phyloP scores from a whole-genome alignment of 1,284 basidiomycete species.

The Leccinum angustisporum region DNA sequence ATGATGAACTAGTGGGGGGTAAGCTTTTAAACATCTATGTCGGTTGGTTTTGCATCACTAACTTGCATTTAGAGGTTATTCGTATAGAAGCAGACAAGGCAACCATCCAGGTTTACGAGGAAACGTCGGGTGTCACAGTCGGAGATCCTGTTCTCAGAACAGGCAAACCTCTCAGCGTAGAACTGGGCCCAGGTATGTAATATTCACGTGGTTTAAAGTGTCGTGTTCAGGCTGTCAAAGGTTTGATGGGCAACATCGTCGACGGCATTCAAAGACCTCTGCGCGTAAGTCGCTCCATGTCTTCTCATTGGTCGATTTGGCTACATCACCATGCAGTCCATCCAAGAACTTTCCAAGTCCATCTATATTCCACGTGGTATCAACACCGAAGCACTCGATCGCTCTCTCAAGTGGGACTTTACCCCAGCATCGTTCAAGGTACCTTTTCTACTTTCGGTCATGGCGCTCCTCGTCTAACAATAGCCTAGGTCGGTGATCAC shows the following conservation, averaged over 20 bases:
- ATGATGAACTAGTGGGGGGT: slow-evolving; percentile 97
- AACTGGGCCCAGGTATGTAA: slow-evolving; percentile 86
- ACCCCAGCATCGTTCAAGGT: slow-evolving; percentile 83
- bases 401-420: slow-evolving; percentile 93
- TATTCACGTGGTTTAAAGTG: not conserved
- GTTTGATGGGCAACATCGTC: slow-evolving; percentile 97
- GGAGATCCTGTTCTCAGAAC: slow-evolving; percentile 97
- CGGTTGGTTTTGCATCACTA: slow-evolving; percentile 14
- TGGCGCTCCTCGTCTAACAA: slow-evolving; percentile 15
- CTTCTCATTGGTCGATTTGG: slow-evolving; percentile 12
- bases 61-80: slow-evolving; percentile 78
- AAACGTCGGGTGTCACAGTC: slow-evolving; percentile 96
- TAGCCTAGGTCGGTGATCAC: slow-evolving; percentile 85
- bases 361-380: slow-evolving; percentile 99
- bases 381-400: slow-evolving; percentile 94
- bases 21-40: slow-evolving; percentile 11
- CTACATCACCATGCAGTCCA: slow-evolving; percentile 57
- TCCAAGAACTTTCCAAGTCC: slow-evolving; percentile 94
- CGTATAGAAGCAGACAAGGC: slow-evolving; percentile 96
- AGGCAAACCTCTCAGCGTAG: slow-evolving; percentile 96
- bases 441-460: slow-evolving; percentile 16
- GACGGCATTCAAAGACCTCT: slow-evolving; percentile 95
- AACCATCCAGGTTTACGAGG: slow-evolving; percentile 99
- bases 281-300: slow-evolving; percentile 50
- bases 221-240: slow-evolving; percentile 40